Percentiles rank a stretch among this genome's conserved stretches.
Conservation (phyloP, 495 filamentous ascomycete genomes). For the Lindgomyces ingoldianus region DNA sequence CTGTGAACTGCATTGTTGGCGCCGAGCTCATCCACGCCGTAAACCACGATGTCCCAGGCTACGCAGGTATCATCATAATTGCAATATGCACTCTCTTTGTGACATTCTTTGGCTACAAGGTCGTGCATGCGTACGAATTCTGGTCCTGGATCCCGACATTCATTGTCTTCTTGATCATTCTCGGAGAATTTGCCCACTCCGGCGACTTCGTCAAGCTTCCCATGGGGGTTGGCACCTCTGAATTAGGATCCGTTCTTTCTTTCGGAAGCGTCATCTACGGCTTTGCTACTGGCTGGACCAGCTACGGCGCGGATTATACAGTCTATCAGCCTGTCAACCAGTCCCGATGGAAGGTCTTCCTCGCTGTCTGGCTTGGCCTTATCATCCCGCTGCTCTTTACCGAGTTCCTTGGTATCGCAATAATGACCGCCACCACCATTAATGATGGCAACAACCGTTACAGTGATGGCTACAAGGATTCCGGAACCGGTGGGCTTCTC, state of each 20-base stretch:
- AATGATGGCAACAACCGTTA: conserved; percentile 51
- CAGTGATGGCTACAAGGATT: conserved; percentile 57
- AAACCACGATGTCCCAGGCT: conserved; percentile 50
- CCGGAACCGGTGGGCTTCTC: conserved; percentile 68
- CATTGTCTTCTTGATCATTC: conserved; percentile 75
- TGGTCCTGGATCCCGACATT: conserved; percentile 78
- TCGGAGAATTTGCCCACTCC: conserved; percentile 72
- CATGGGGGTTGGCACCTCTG: conserved; percentile 61
- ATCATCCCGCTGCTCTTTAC: conserved; percentile 73
- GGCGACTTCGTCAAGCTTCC: conserved; percentile 71
- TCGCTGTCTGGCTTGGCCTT: conserved; percentile 69
- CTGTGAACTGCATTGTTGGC: conserved; percentile 72
- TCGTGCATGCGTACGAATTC: conserved; percentile 79
- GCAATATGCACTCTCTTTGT: conserved; percentile 69
- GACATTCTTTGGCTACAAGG: conserved; percentile 66
- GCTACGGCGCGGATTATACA: conserved; percentile 79
- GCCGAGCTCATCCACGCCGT: conserved; percentile 78
- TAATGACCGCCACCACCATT: conserved; percentile 45
- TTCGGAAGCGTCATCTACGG: conserved; percentile 65
- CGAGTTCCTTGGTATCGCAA: conserved; percentile 75
- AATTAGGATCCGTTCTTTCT: conserved; percentile 66
- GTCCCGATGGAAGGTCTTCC: conserved; percentile 63
- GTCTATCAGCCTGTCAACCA: conserved; percentile 61
- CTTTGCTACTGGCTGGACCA: conserved; percentile 80
- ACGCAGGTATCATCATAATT: conserved; percentile 75